Percentiles rank a stretch among this genome's conserved stretches.
These are phyloP conservation scores for Leccinum fibrillosum DNA, from an alignment of 768 basidiomycete species.

Conservation along the genomic window DNA sequence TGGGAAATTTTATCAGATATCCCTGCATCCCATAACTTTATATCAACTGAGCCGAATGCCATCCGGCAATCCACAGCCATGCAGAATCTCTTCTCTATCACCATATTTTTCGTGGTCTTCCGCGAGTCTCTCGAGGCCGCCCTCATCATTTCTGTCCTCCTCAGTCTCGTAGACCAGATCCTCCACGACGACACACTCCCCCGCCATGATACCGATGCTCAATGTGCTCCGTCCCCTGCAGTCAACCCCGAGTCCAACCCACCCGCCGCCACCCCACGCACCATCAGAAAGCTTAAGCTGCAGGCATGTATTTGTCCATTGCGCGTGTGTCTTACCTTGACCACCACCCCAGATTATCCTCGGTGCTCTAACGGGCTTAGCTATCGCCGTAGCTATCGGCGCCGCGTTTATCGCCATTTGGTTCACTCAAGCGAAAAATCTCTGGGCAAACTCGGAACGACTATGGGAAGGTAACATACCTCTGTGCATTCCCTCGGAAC, in stretches of 20 bases:
- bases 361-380: slow-evolving; percentile 72
- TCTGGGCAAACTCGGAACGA: slow-evolving; percentile 82
- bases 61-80: background rate
- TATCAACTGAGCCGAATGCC: background rate
- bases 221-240: background rate
- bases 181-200: slow-evolving; percentile 34
- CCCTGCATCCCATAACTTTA: background rate
- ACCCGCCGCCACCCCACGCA: slow-evolving; percentile 34
- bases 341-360: slow-evolving; percentile 57
- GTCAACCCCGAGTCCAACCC: slow-evolving; percentile 25
- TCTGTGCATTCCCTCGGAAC: background rate
- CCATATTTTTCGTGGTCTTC: slow-evolving; percentile 96
- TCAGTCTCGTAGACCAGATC: slow-evolving; percentile 88
- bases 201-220: background rate
- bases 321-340: background rate
- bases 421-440: slow-evolving; percentile 85
- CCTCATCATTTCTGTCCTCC: slow-evolving; percentile 89
- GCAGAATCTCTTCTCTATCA: slow-evolving; percentile 73
- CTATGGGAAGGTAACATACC: slow-evolving; percentile 80
- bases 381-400: slow-evolving; percentile 78
- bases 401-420: slow-evolving; percentile 92
- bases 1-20: slow-evolving; percentile 5
- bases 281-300: slow-evolving; percentile 66
- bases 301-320: slow-evolving; percentile 40
- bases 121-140: slow-evolving; percentile 91